Base-by-base conservation (phyloP, 495 filamentous ascomycete genomes). In the Xylaria curta region DNA sequence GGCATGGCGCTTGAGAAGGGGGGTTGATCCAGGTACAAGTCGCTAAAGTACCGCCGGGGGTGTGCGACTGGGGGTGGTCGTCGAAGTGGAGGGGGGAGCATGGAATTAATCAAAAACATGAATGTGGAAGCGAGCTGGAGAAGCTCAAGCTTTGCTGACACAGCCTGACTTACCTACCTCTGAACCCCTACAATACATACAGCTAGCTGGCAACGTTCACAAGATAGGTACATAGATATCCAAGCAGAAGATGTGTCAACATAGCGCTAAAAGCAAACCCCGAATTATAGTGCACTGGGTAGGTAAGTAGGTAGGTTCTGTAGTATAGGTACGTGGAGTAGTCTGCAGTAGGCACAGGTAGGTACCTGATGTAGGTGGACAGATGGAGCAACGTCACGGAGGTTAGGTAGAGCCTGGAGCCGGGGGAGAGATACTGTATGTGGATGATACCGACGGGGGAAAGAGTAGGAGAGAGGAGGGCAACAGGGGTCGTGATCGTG, bases 1-100 rank as follows among this genome's bases (percentile, higher is more conserved):
- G 74, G 73, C 75, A 76, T 78, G 75, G 78, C 78, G 78, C 78
- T 80, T 80, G 75, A 67, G 69, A 70, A 63, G 68, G 67, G 54
- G 26, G 67, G 54, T 49, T 36, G n/a, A 54, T 40, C 44, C 31
- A 66, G 69, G 69, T 58, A 66, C 69, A 60, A 59, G 61, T 66
- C 61, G 61, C 69, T 66, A 65, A 72, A 72, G 62, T 66, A 72
- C 69, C 61, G 66, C 66, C 66, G 60, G 63, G 60, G 33, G 60
- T 68, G 63, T 69, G 71, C 59, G 68, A 61, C 38, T 33, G 21
- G 59, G 38, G 44, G 28, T 42, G 26, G 28, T 24, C 19, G 4
- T 66, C 46, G 68, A 59, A 59, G 40, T 0, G 51, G 62, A 38
- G 40, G 70, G 69, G 33, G 38, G 36, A 38, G 47, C 36, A 63